Evolutionary conservation across 1,139 yeast genomes (phyloP).

Genomic region (Candida albicans): DNA sequence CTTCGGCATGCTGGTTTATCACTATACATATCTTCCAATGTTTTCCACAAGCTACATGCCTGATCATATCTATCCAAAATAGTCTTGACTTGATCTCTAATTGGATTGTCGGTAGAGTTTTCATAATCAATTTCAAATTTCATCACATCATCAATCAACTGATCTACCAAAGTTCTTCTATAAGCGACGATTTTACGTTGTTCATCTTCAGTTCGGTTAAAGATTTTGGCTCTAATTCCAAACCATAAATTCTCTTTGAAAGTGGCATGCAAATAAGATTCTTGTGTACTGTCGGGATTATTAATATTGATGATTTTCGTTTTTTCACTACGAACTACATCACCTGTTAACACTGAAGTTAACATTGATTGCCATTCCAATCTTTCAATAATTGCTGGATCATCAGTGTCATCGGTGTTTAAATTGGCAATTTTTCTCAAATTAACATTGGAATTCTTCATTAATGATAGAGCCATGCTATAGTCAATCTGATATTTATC

Average conservation of each 20-base stretch:
- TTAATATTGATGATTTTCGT: slow-evolving; percentile 64
- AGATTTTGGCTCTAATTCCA: slow-evolving; percentile 75
- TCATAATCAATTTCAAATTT: slow-evolving; percentile 56
- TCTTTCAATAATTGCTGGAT: slow-evolving; percentile 73
- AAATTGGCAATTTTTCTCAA: slow-evolving; percentile 41
- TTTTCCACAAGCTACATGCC: slow-evolving; percentile 79
- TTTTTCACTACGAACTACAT: slow-evolving; percentile 88
- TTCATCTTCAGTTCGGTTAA: slow-evolving; percentile 79
- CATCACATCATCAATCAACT: slow-evolving; percentile 68
- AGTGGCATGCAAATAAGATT: slow-evolving; percentile 52
- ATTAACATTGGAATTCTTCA: slow-evolving; percentile 35
- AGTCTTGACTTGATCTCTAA: slow-evolving; percentile 51
- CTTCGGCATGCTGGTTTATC: slow-evolving; percentile 76
- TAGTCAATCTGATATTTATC: slow-evolving; percentile 45
- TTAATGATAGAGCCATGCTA: slow-evolving; percentile 37
- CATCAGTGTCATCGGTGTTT: slow-evolving; percentile 47
- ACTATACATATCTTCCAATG: slow-evolving; percentile 70
- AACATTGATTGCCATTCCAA: slow-evolving; percentile 97
- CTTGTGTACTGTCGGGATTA: slow-evolving; percentile 44
- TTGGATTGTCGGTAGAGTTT: slow-evolving; percentile 27
- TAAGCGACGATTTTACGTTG: slow-evolving; percentile 73
- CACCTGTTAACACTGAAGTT: slow-evolving; percentile 88
- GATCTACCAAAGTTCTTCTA: slow-evolving; percentile 73
- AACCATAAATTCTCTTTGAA: slow-evolving; percentile 81
- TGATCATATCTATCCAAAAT: slow-evolving; percentile 64